Evolutionary conservation across 345 rosid genomes (phyloP).

Genomic region (Stellera chamaejasme): DNA sequence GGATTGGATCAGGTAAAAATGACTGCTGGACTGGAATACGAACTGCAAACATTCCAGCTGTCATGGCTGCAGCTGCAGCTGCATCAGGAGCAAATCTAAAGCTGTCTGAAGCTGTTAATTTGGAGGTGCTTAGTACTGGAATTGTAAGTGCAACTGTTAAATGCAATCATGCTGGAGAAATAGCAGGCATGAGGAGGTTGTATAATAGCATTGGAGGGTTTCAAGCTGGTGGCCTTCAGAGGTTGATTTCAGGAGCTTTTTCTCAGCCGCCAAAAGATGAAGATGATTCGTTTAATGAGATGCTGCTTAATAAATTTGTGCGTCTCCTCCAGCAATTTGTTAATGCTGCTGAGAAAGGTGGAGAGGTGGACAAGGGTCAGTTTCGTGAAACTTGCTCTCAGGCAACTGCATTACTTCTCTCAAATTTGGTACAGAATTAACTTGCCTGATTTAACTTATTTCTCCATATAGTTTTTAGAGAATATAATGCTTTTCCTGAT

Average conservation of each 20-base stretch:
- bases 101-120: slow-evolving; percentile 75
- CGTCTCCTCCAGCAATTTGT: slow-evolving; percentile 95
- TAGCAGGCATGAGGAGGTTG: slow-evolving; percentile 97
- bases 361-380: slow-evolving; percentile 76
- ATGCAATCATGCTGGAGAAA: slow-evolving; percentile 96
- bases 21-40: slow-evolving; percentile 81
- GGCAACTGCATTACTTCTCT: slow-evolving; percentile 88
- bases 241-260: slow-evolving; percentile 86
- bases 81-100: slow-evolving; percentile 95
- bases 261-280: slow-evolving; percentile 61
- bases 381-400: slow-evolving; percentile 92
- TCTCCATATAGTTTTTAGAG: slow-evolving; percentile 4
- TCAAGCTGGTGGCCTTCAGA: slow-evolving; percentile 78
- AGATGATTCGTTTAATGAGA: slow-evolving; percentile 84
- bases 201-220: slow-evolving; percentile 94
- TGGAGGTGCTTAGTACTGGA: slow-evolving; percentile 95
- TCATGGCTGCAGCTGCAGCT: slow-evolving; percentile 98
- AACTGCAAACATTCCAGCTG: slow-evolving; percentile 95
- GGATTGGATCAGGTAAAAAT: slow-evolving; percentile 86
- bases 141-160: slow-evolving; percentile 94
- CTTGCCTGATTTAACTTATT: slow-evolving; percentile 1
- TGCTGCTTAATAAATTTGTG: slow-evolving; percentile 75
- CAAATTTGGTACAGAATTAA: slow-evolving; percentile 66
- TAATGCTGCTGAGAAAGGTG: slow-evolving; percentile 78
- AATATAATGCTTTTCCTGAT: slow-evolving; percentile 5